Base-by-base conservation (phyloP, 2,329 filamentous ascomycete species). In the Aspergillus proliferans region DNA sequence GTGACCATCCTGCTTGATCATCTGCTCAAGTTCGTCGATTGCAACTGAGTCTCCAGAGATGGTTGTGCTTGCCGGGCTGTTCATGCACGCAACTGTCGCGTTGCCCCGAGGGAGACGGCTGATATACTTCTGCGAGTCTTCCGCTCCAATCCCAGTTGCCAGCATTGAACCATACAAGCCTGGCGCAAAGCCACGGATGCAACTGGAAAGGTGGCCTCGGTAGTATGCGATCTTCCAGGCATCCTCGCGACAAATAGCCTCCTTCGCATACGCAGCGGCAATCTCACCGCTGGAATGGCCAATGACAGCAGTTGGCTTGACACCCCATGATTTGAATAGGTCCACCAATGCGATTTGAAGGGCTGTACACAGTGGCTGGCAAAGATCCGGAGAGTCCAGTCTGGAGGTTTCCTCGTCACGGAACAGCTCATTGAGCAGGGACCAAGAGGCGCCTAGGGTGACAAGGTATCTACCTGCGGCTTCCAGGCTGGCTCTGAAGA, bases 251-350 rank as follows among this genome's bases (percentile, higher is more conserved):
- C 47, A 48, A 1, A 69, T 12, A 3, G 50, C 21, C 1, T 66
- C 70, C 3, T 71, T 61, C 1, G 75, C 72, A 48, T 73, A 78
- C 0, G 76, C 75, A 3, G 76, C 75, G 3, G 59, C 73, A 26
- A 78, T 76, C 49, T 79, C 76, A 12, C 76, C 76, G 45, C 65
- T 71, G 0, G 73, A 76, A 52, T 79, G 76, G 0, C 76, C 75
- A 1, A 70, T 59, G 0, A 76, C 73, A 3, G 63, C 65, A 0
- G 54, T 43, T 0, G 75, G 74, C 8, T 48, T 47, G 14, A 79
- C 60, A 0, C 67, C 67, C 67, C 69, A 77, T 1, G 69, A 71
- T 21, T 66, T 45, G 2, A 80, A 58, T 2, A 79, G 58, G 9
- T 73, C 66, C 0, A 71, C 66, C 3, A 80, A 52, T 1, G 69